phyloP scores from a whole-genome alignment of 345 rosid species.

The Stellera chamaejasme region DNA sequence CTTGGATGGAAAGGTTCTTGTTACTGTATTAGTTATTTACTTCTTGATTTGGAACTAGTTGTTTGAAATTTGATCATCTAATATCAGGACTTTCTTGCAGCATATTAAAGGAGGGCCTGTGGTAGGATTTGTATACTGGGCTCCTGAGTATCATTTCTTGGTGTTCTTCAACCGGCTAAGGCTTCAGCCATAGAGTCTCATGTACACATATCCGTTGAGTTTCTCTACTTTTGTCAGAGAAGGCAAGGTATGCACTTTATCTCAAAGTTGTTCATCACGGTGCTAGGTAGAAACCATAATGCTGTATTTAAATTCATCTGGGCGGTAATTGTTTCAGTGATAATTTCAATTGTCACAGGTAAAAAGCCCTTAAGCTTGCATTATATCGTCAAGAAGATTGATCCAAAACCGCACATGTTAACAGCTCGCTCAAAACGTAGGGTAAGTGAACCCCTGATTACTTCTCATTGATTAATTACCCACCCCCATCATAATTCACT shows the following conservation, averaged over 20 bases:
- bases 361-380: too few species aligned
- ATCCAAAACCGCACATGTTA: too few species aligned
- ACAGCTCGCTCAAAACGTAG: too few species aligned
- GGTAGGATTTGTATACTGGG: conserved; percentile 92
- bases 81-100: conserved; percentile 34
- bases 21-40: too few species aligned
- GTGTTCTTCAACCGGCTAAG: conserved; percentile 81
- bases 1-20: conserved; percentile 83
- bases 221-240: conserved; percentile 14
- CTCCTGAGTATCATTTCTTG: conserved; percentile 92
- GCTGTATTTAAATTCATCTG: too few species aligned
- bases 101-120: conserved; percentile 90
- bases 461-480: too few species aligned
- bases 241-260: conserved; percentile 20
- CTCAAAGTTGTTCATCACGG: background rate
- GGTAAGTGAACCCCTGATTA: too few species aligned
- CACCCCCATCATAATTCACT: too few species aligned
- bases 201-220: conserved; percentile 27
- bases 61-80: conserved; percentile 10
- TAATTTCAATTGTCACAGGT: too few species aligned
- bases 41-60: background rate
- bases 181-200: conserved; percentile 47
- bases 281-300: too few species aligned
- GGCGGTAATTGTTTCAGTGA: too few species aligned
- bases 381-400: too few species aligned